phyloP scores from a whole-genome alignment of 2,329 filamentous ascomycete species.

The Bipolaris cookei region DNA sequence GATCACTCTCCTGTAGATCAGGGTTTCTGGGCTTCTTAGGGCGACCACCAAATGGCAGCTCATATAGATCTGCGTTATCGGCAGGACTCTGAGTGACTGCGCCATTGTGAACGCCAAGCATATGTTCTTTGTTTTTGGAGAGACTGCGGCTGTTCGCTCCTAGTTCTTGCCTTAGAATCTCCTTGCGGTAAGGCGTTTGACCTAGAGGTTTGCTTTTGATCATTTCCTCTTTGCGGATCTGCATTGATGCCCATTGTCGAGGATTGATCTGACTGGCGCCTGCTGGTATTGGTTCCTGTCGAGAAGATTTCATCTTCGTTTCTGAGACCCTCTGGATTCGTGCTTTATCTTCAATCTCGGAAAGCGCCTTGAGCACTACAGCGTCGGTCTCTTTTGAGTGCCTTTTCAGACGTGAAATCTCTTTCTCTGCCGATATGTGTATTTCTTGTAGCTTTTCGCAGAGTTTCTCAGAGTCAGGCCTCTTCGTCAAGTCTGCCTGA shows the following conservation, averaged over 20 bases:
- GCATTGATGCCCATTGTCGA: conserved; percentile 3
- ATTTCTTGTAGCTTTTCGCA: not conserved
- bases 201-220: conserved; percentile 5
- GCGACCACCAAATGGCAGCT: not conserved
- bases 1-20: not conserved
- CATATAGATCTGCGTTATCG: not conserved
- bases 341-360: conserved; percentile 13
- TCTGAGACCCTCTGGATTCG: not conserved
- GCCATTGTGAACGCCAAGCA: not conserved
- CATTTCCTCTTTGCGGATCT: not conserved
- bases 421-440: not conserved
- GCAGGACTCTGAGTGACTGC: not conserved
- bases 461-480: not conserved
- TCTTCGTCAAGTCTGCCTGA: not conserved
- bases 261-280: not conserved
- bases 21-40: not conserved
- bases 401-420: not conserved
- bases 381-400: conserved; percentile 7
- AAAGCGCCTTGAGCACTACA: conserved; percentile 5
- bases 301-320: not conserved
- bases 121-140: not conserved
- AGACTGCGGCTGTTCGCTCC: not conserved
- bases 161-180: not conserved
- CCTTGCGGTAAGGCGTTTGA: not conserved
- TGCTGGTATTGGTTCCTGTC: not conserved